Evolutionary conservation across 2,329 filamentous ascomycete genomes (phyloP).

Genomic region (Arthrobotrys musiformis): DNA sequence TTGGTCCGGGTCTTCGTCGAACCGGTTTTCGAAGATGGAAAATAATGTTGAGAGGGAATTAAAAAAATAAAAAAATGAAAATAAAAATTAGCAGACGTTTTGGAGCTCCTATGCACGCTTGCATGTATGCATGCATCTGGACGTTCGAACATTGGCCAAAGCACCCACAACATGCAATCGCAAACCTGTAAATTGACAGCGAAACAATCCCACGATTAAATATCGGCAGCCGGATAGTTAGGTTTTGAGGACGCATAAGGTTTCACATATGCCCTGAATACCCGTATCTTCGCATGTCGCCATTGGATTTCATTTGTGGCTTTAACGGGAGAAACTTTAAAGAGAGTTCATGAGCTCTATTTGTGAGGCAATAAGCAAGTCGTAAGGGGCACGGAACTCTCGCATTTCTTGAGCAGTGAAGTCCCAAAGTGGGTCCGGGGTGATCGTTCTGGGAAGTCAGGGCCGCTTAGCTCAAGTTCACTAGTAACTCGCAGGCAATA

Average conservation of each 20-base stretch:
- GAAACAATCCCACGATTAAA: background rate
- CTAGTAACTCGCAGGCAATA: too few species aligned
- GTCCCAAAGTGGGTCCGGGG: constrained; percentile 31
- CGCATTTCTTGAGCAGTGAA: background rate
- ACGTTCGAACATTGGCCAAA: too few species aligned
- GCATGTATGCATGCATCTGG: background rate
- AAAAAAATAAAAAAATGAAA: background rate
- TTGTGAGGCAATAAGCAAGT: constrained; percentile 53
- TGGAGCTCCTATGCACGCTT: background rate
- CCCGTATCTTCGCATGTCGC: constrained; percentile 33
- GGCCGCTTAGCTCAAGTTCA: constrained; percentile 21
- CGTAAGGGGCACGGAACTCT: constrained; percentile 20
- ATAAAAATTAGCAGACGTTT: background rate
- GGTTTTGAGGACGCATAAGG: constrained; percentile 23
- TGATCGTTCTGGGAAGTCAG: background rate
- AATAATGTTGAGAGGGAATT: background rate
- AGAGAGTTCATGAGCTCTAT: constrained; percentile 45
- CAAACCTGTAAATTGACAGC: too few species aligned
- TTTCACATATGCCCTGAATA: constrained; percentile 26
- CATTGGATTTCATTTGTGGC: constrained; percentile 51
- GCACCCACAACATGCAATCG: constrained; percentile 9
- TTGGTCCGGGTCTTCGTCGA: background rate
- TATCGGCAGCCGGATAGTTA: constrained; percentile 8
- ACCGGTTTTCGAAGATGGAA: background rate
- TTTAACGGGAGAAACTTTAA: constrained; percentile 47